Evolutionary conservation across 768 basidiomycete genomes (phyloP).

Genomic region (Astraeus odoratus): DNA sequence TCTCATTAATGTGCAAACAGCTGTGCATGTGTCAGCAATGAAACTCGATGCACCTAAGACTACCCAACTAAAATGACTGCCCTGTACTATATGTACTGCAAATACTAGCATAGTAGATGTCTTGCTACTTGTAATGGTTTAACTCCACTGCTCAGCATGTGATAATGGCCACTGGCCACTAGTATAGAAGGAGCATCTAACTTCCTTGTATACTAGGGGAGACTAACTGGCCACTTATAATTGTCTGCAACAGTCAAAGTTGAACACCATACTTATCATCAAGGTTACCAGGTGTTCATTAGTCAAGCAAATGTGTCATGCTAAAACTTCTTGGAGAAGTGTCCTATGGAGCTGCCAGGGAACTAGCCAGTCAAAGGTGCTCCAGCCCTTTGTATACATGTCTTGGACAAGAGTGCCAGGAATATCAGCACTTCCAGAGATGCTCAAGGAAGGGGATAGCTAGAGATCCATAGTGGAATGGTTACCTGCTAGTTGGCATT

Average conservation of each 20-base stretch:
- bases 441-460: neutral
- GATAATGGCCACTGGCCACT: too few species aligned
- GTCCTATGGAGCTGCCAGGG: constrained; percentile 89
- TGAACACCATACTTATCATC: constrained; percentile 90
- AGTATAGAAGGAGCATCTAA: too few species aligned
- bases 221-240: too few species aligned
- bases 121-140: too few species aligned
- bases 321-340: constrained; percentile 21
- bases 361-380: constrained; percentile 81
- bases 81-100: too few species aligned
- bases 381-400: constrained; percentile 92
- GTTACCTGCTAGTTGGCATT: constrained; percentile 62
- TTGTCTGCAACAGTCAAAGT: constrained; percentile 84
- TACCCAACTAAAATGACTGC: too few species aligned
- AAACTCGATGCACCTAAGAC: too few species aligned
- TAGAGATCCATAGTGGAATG: neutral
- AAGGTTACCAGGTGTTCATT: constrained; percentile 40
- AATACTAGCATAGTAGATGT: too few species aligned
- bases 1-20: too few species aligned
- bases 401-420: constrained; percentile 80
- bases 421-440: constrained; percentile 69
- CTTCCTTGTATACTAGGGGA: too few species aligned
- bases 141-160: too few species aligned
- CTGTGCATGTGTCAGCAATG: too few species aligned
- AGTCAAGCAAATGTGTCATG: neutral